Evolutionary conservation across 2,329 filamentous ascomycete species (phyloP).

Genomic region (Phaeosphaeria sp.): DNA sequence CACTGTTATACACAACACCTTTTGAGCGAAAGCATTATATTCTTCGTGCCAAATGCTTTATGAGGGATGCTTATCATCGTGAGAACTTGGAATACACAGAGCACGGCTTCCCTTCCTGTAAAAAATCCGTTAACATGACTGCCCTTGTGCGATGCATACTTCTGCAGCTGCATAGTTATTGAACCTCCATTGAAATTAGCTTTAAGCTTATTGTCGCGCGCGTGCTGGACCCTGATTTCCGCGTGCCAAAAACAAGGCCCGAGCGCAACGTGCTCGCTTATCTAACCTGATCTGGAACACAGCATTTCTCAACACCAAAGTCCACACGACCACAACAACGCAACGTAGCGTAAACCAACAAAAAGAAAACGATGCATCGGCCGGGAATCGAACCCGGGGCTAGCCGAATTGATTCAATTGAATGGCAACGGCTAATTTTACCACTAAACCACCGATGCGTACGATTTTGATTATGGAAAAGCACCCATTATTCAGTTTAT

Average conservation of each 20-base stretch:
- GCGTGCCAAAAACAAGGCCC: neutral
- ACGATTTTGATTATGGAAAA: no score
- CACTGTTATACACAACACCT: no score
- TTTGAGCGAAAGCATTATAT: neutral
- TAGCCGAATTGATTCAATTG: conserved; percentile 23
- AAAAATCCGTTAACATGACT: neutral
- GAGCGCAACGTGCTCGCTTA: neutral
- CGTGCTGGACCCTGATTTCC: neutral
- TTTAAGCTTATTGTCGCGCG: neutral
- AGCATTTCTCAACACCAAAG: neutral
- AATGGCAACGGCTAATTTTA: conserved; percentile 38
- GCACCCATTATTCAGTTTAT: no score
- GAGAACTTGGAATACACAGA: no score
- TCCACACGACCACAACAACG: neutral
- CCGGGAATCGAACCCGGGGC: conserved; percentile 36
- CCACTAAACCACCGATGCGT: conserved; percentile 37
- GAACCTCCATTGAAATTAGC: neutral
- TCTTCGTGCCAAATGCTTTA: neutral
- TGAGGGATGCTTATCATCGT: no score
- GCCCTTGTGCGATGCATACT: neutral
- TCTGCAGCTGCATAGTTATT: neutral
- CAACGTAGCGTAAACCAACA: neutral
- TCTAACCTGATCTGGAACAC: neutral
- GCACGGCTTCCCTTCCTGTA: no score
- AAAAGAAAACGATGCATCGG: conserved; percentile 23